Evolutionary conservation across 257 asterid genomes (phyloP).

Genomic region (Ajuga chamaepitys): DNA sequence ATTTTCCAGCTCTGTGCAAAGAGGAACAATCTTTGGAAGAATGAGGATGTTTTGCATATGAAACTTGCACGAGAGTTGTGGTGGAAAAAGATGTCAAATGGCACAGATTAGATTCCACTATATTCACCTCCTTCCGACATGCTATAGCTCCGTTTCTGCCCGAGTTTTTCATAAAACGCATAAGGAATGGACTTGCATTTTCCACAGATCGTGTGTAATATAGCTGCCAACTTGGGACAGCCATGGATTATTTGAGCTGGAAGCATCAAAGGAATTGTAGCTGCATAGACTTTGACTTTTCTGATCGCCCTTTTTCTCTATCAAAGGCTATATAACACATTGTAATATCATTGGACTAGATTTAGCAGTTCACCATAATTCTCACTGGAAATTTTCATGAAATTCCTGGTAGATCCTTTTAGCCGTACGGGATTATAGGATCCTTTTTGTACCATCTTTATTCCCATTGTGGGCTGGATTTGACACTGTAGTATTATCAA

Average conservation of each 20-base stretch:
- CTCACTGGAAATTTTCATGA: constrained; percentile 8
- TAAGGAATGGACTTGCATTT: constrained; percentile 2
- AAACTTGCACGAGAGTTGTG: not conserved
- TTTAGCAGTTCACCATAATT: constrained; percentile 25
- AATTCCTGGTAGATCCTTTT: constrained; percentile 8
- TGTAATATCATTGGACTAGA: constrained; percentile 40
- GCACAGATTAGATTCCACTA: constrained; percentile 5
- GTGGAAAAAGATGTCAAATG: not conserved
- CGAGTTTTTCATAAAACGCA: not conserved
- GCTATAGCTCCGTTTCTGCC: constrained; percentile 13
- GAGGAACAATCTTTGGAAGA: constrained; percentile 6
- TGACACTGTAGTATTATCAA: constrained; percentile 23
- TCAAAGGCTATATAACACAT: constrained; percentile 19
- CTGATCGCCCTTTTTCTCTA: not conserved
- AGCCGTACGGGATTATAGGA: constrained; percentile 10
- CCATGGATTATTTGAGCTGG: constrained; percentile 18
- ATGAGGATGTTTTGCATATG: constrained; percentile 10
- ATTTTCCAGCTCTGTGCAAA: constrained; percentile 20
- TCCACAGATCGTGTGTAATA: constrained; percentile 30
- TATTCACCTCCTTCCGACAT: not conserved
- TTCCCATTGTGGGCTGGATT: constrained; percentile 15
- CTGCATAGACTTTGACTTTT: constrained; percentile 11
- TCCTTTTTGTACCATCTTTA: constrained; percentile 25
- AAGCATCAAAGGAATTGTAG: constrained; percentile 23
- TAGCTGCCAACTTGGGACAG: constrained; percentile 30